Conservation (phyloP, 1,284 basidiomycete genomes). For the Thelephora terrestris region DNA sequence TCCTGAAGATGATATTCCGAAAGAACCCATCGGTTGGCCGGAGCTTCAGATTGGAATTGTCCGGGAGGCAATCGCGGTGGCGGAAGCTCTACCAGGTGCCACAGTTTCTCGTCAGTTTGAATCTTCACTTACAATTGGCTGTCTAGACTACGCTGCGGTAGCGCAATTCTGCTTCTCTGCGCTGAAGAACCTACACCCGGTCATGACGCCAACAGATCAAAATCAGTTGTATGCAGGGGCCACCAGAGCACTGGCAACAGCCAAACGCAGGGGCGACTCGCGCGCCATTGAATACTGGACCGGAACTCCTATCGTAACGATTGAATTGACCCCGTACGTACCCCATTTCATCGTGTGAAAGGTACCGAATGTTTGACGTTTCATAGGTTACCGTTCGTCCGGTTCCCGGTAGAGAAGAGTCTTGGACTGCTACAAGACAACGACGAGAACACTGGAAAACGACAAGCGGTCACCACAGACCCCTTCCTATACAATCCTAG, state of each 20-base stretch:
- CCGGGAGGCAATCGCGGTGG: conserved; percentile 83
- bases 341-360: not conserved
- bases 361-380: not conserved
- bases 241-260: conserved; percentile 55
- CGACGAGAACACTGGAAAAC: conserved; percentile 30
- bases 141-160: conserved; percentile 61
- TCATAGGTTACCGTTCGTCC: conserved; percentile 58
- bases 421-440: conserved; percentile 38
- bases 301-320: conserved; percentile 64
- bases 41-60: conserved; percentile 87
- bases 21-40: conserved; percentile 78
- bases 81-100: conserved; percentile 82
- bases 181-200: conserved; percentile 55
- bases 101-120: conserved; percentile 6
- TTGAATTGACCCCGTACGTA: conserved; percentile 69
- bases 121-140: conserved; percentile 12
- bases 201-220: conserved; percentile 67
- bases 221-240: conserved; percentile 67
- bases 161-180: conserved; percentile 73
- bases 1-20: conserved; percentile 23
- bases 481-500: conserved; percentile 88
- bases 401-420: conserved; percentile 67
- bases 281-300: conserved; percentile 76
- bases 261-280: conserved; percentile 66
- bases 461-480: conserved; percentile 47